Percentiles rank a stretch among this genome's conserved stretches.
Evolutionary conservation across 495 filamentous ascomycete species (phyloP).

Genomic region (Chaetomium tenue): DNA sequence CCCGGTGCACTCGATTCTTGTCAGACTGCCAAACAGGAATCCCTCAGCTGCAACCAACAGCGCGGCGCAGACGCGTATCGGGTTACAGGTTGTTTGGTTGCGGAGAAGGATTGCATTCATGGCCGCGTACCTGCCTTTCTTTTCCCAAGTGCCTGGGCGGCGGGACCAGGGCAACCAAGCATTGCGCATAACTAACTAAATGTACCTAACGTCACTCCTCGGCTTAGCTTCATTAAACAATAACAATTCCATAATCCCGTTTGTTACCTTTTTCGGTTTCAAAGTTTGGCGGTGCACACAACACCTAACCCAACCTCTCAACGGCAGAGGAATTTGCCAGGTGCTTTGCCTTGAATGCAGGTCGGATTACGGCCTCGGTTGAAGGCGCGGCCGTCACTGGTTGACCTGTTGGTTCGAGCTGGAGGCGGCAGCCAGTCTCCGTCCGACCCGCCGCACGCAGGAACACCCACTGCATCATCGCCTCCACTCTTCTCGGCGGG

Average conservation of each 20-base stretch:
- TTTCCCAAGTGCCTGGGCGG: background rate
- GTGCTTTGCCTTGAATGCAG: conserved; percentile 30
- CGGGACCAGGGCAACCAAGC: background rate
- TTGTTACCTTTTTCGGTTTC: too few species aligned
- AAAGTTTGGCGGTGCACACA: background rate
- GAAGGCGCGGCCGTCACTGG: conserved; percentile 67
- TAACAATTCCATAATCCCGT: too few species aligned
- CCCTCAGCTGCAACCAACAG: background rate
- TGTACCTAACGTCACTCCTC: background rate
- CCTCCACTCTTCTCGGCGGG: conserved; percentile 31
- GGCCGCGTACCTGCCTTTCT: background rate
- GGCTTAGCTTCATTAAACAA: background rate
- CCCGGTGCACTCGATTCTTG: too few species aligned
- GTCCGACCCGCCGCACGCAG: conserved; percentile 14
- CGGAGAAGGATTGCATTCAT: background rate
- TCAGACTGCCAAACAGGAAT: background rate
- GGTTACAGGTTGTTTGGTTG: background rate
- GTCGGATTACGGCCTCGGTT: conserved; percentile 55
- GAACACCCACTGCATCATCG: conserved; percentile 31
- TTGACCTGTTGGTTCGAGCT: conserved; percentile 63
- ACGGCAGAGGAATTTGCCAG: too few species aligned
- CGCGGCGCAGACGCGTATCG: conserved; percentile 2
- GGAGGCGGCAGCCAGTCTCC: conserved; percentile 16
- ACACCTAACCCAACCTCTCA: background rate
- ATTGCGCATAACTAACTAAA: background rate